Percentiles rank a stretch among this genome's conserved stretches.
Evolutionary conservation across 768 basidiomycete genomes (phyloP).

Genomic region (Termitomyces sp.): DNA sequence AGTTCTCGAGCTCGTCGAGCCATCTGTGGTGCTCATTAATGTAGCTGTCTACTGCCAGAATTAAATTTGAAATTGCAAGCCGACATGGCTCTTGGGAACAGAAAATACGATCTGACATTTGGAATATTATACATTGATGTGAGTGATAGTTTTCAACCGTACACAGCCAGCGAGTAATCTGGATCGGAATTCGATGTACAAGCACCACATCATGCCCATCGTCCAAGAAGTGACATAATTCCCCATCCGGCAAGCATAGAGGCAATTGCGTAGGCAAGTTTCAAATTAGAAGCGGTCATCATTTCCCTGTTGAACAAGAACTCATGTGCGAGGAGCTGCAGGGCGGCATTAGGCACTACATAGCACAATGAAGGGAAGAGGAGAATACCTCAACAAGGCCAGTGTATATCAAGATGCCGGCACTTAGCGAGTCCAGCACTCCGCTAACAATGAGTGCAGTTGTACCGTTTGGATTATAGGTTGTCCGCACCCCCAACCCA

Average conservation of each 20-base stretch:
- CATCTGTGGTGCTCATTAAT: too few relatives aligned
- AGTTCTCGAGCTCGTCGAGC: too few relatives aligned
- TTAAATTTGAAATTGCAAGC: too few relatives aligned
- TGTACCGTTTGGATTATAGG: conserved; percentile 78
- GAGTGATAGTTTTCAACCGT: too few relatives aligned
- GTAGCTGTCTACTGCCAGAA: too few relatives aligned
- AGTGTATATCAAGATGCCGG: conserved; percentile 87
- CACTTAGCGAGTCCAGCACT: conserved; percentile 75
- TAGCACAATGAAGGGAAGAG: neutral
- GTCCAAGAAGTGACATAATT: conserved; percentile 85
- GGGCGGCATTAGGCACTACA: neutral
- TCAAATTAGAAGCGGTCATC: conserved; percentile 59
- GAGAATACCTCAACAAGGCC: conserved; percentile 22
- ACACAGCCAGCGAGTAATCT: too few relatives aligned
- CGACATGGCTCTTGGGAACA: too few relatives aligned
- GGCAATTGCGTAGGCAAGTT: conserved; percentile 61
- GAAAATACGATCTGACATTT: too few relatives aligned
- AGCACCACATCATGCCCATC: conserved; percentile 60
- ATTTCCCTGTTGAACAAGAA: conserved; percentile 88
- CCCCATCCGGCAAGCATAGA: conserved; percentile 78
- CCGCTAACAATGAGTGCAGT: conserved; percentile 82
- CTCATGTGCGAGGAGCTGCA: conserved; percentile 83
- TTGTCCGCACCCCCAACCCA: conserved; percentile 67
- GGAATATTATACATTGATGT: too few relatives aligned
- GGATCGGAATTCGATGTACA: too few relatives aligned